Conservation (phyloP, 2,329 filamentous ascomycete species). For the Aaosphaeria pasadenensis region DNA sequence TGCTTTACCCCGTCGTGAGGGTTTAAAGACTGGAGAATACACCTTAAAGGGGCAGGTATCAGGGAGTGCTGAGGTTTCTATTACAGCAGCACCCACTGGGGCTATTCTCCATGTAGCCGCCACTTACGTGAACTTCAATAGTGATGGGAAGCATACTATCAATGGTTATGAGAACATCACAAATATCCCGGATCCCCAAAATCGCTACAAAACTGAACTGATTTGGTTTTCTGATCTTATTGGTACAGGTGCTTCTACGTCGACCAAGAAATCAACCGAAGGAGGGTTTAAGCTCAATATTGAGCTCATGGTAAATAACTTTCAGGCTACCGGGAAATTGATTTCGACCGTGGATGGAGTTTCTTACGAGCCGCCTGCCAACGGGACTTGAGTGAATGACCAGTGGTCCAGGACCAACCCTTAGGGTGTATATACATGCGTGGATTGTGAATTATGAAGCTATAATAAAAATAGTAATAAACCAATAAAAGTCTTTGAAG, state of each 20-base stretch:
- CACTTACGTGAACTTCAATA: slow-evolving; percentile 34
- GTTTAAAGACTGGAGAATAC: not conserved
- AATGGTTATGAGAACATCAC: slow-evolving; percentile 34
- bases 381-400: no score
- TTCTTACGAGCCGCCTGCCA: slow-evolving; percentile 33
- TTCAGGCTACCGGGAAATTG: slow-evolving; percentile 40
- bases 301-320: slow-evolving; percentile 36
- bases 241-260: slow-evolving; percentile 23
- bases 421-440: no score
- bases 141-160: slow-evolving; percentile 32
- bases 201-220: not conserved
- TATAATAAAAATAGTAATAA: no score
- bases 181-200: not conserved
- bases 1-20: not conserved
- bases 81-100: slow-evolving; percentile 2
- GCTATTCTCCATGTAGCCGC: slow-evolving; percentile 21
- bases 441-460: no score
- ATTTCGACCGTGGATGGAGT: slow-evolving; percentile 36
- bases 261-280: slow-evolving; percentile 38
- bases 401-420: no score
- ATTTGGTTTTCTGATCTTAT: slow-evolving; percentile 41
- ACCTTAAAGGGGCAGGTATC: slow-evolving; percentile 1
- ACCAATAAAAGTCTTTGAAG: no score
- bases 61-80: slow-evolving; percentile 8
- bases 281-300: slow-evolving; percentile 39